Evolutionary conservation across 805 yeast genomes (phyloP).

Genomic region (Saccharomyces kudriavzevii): DNA sequence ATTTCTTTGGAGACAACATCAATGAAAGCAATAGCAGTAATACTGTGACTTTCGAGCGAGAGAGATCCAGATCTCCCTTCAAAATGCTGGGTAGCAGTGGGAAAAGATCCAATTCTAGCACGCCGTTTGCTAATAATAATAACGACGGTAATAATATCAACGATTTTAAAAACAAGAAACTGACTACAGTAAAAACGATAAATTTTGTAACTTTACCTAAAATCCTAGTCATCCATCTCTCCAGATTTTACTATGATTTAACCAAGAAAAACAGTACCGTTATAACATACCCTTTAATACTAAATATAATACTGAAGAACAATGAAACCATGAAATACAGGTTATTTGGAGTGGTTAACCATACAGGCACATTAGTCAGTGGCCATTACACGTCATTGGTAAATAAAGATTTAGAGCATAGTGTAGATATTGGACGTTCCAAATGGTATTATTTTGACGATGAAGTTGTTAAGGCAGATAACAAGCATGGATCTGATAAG

Average conservation of each 20-base stretch:
- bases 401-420: constrained; percentile 38
- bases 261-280: constrained; percentile 45
- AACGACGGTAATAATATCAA: constrained; percentile 54
- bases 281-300: constrained; percentile 47
- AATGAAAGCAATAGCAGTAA: constrained; percentile 18
- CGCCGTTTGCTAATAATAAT: constrained; percentile 36
- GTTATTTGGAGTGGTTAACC: constrained; percentile 59
- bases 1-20: constrained; percentile 2
- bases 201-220: constrained; percentile 74
- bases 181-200: constrained; percentile 55
- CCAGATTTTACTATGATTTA: constrained; percentile 57
- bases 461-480: constrained; percentile 42
- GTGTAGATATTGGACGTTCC: constrained; percentile 29
- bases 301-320: constrained; percentile 41
- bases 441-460: constrained; percentile 74
- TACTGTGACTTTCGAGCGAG: constrained; percentile 6
- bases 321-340: constrained; percentile 36
- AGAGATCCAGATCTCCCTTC: constrained; percentile 13
- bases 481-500: constrained; percentile 41
- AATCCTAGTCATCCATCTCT: constrained; percentile 72
- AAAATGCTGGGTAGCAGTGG: constrained; percentile 4
- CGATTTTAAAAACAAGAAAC: constrained; percentile 37
- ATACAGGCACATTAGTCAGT: constrained; percentile 57
- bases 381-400: constrained; percentile 73
- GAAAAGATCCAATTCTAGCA: constrained; percentile 22